These are phyloP conservation scores for Aspergillus chevalieri DNA, from an alignment of 2,329 filamentous ascomycete species.

Conservation along the genomic window DNA sequence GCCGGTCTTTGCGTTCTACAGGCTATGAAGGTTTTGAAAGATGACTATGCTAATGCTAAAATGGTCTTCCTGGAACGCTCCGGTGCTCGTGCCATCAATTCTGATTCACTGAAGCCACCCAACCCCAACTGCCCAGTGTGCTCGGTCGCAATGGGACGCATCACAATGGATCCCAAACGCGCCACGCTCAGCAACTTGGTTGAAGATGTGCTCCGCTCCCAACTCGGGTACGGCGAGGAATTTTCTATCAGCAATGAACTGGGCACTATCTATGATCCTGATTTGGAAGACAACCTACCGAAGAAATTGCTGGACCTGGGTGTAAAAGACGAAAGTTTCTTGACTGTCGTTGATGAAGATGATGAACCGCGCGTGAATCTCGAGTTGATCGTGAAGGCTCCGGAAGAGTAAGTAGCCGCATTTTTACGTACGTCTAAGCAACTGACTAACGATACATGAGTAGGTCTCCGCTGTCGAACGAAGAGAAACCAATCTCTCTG, in stretches of 20 bases:
- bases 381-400: conserved; percentile 50
- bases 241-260: conserved; percentile 69
- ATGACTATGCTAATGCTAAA: conserved; percentile 64
- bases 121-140: conserved; percentile 82
- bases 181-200: conserved; percentile 77
- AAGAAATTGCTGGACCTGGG: conserved; percentile 76
- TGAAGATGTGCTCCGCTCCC: conserved; percentile 61
- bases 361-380: conserved; percentile 66
- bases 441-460: conserved; percentile 5
- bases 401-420: conserved; percentile 22
- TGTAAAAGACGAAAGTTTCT: conserved; percentile 65
- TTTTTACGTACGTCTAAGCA: neutral
- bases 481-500: conserved; percentile 38
- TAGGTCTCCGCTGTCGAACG: conserved; percentile 24
- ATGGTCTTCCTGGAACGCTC: conserved; percentile 78
- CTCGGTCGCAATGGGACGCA: conserved; percentile 61
- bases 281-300: conserved; percentile 76
- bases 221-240: conserved; percentile 74
- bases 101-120: conserved; percentile 54
- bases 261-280: conserved; percentile 79
- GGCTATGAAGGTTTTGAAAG: conserved; percentile 80
- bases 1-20: conserved; percentile 88
- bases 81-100: conserved; percentile 53
- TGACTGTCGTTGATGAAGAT: conserved; percentile 79
- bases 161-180: conserved; percentile 61